Percentiles rank a stretch among this genome's conserved stretches.
These are phyloP conservation scores for Globisporangium canariense DNA, from an alignment of 352 stramenopile genomes.

Conservation along the genomic window DNA sequence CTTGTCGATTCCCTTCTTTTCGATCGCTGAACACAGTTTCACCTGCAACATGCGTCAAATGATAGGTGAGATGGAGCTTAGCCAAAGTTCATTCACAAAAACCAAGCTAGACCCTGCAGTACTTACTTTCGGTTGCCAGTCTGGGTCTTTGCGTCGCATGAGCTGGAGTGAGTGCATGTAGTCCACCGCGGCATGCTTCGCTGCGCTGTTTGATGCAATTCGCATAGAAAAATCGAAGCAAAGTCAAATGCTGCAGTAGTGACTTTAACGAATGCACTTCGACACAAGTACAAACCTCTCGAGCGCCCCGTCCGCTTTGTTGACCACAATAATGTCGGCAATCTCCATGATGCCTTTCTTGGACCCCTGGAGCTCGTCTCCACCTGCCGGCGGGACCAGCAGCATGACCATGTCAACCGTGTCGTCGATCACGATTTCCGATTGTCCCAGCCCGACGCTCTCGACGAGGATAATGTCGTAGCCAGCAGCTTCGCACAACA, in stretches of 20 bases:
- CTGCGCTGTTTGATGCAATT: slow-evolving; percentile 29
- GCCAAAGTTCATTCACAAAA: background rate
- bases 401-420: slow-evolving; percentile 97
- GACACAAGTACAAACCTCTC: slow-evolving; percentile 26
- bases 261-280: background rate
- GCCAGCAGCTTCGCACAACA: slow-evolving; percentile 91
- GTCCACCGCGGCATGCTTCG: slow-evolving; percentile 69
- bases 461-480: slow-evolving; percentile 97
- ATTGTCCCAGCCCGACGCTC: slow-evolving; percentile 97
- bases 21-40: slow-evolving; percentile 65
- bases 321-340: slow-evolving; percentile 96
- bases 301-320: slow-evolving; percentile 95
- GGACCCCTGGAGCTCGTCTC: slow-evolving; percentile 95
- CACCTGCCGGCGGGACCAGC: slow-evolving; percentile 92
- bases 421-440: slow-evolving; percentile 96
- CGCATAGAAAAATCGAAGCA: background rate
- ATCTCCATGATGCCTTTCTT: slow-evolving; percentile 99
- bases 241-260: background rate
- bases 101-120: background rate
- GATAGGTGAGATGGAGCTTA: background rate
- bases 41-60: slow-evolving; percentile 29
- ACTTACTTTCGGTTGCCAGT: slow-evolving; percentile 71
- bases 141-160: slow-evolving; percentile 73
- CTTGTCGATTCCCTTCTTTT: slow-evolving; percentile 68
- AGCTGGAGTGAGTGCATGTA: slow-evolving; percentile 84